A percentile compares a stretch with the other conserved stretches of the same genome.
phyloP scores from a whole-genome alignment of 2,329 filamentous ascomycete species.

The Davidsoniella australis region DNA sequence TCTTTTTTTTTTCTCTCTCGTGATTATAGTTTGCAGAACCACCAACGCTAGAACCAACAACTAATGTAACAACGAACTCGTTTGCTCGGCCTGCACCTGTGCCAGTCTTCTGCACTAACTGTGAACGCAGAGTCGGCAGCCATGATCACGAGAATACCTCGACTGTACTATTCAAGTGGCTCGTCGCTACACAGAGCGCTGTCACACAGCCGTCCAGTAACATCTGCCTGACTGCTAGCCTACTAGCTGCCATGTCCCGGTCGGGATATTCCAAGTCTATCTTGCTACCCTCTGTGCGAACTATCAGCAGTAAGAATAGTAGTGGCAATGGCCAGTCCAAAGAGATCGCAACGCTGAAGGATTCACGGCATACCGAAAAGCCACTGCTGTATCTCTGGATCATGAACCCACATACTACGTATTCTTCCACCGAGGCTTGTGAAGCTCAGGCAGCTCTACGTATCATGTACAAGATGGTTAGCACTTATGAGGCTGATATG shows the following conservation, averaged over 20 bases:
- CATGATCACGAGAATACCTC: conserved; percentile 28
- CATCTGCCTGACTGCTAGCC: conserved; percentile 35
- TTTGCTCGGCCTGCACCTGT: conserved; percentile 5
- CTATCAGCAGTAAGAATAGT: conserved; percentile 1
- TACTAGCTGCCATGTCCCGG: conserved; percentile 36
- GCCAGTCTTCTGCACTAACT: conserved; percentile 27
- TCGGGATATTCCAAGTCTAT: conserved; percentile 41
- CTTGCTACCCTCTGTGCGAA: conserved; percentile 22
- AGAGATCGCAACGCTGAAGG: not conserved
- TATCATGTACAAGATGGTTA: conserved; percentile 32
- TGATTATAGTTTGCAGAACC: conserved; percentile 4
- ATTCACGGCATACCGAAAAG: not conserved
- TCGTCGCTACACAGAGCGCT: conserved; percentile 20
- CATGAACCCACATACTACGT: conserved; percentile 37
- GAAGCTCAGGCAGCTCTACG: conserved; percentile 29
- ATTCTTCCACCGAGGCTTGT: conserved; percentile 25
- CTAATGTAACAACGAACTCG: not conserved
- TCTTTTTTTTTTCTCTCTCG: not conserved
- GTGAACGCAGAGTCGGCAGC: conserved; percentile 29
- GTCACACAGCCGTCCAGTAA: conserved; percentile 23
- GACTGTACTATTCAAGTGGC: conserved; percentile 40
- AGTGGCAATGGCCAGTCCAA: not conserved
- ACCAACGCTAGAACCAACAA: not conserved
- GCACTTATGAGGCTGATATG: conserved; percentile 26
- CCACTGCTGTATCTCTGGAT: conserved; percentile 34